phyloP scores from a whole-genome alignment of 2,329 filamentous ascomycete species.

The Colletotrichum abscissum region DNA sequence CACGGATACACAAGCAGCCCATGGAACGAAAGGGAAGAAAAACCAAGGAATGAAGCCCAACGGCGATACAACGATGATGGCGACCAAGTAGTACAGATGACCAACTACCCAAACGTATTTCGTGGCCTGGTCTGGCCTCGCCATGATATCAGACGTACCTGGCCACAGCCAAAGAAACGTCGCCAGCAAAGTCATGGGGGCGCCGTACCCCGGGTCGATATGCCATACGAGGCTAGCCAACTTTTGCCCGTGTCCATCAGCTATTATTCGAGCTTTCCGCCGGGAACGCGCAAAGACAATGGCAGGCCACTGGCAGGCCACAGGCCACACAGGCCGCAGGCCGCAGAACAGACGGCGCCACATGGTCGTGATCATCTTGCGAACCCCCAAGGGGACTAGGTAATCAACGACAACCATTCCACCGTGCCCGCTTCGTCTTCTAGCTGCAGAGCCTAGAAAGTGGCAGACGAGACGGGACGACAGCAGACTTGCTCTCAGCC shows the following conservation, averaged over 20 bases:
- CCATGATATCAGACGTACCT: conserved; percentile 26
- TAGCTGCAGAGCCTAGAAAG: conserved; percentile 30
- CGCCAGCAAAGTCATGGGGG: conserved; percentile 35
- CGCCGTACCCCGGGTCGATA: conserved; percentile 28
- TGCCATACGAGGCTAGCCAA: conserved; percentile 33
- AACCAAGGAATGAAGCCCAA: conserved; percentile 15
- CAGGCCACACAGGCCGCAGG: background rate
- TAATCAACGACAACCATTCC: conserved; percentile 10
- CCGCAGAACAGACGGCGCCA: conserved; percentile 9
- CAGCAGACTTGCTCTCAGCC: conserved; percentile 1
- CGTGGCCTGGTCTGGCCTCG: conserved; percentile 12
- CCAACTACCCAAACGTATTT: background rate
- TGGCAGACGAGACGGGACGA: background rate
- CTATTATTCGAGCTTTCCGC: conserved; percentile 27
- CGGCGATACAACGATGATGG: conserved; percentile 19
- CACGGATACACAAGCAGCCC: background rate
- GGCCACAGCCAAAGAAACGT: conserved; percentile 30
- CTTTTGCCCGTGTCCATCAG: background rate
- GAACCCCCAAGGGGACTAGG: background rate
- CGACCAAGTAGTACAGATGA: conserved; percentile 16
- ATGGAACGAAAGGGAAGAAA: background rate
- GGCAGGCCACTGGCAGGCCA: background rate
- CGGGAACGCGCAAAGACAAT: conserved; percentile 20
- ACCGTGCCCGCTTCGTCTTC: background rate
- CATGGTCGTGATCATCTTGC: conserved; percentile 25